Conservation (phyloP, 805 yeast genomes). For the Hyphopichia homilentoma region DNA sequence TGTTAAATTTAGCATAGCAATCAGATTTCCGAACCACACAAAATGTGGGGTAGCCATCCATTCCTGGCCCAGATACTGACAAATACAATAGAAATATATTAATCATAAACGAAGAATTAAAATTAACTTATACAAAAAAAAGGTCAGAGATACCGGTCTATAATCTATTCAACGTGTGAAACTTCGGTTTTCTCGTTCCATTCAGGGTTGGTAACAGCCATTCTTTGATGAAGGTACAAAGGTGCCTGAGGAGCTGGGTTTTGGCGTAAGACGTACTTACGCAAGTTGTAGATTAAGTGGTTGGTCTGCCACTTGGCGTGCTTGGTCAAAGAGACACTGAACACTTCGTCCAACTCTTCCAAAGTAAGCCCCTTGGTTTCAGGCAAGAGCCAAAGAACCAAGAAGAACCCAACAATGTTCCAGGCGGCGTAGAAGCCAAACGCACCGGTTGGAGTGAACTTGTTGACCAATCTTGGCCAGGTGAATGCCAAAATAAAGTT, state of each 20-base stretch:
- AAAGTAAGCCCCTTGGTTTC: conserved; percentile 66
- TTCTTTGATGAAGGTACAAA: conserved; percentile 51
- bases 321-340: conserved; percentile 52
- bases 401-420: conserved; percentile 67
- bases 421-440: conserved; percentile 87
- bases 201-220: conserved; percentile 57
- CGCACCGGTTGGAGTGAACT: conserved; percentile 78
- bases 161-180: conserved; percentile 47
- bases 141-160: too few species aligned
- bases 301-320: conserved; percentile 47
- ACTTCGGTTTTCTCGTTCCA: conserved; percentile 61
- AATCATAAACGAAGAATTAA: neutral
- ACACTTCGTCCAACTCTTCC: conserved; percentile 75
- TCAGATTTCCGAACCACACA: too few species aligned
- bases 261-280: conserved; percentile 43
- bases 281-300: conserved; percentile 38
- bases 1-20: too few species aligned
- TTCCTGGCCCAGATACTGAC: neutral
- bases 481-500: conserved; percentile 68
- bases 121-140: neutral
- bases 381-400: conserved; percentile 69
- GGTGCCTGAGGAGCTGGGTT: conserved; percentile 50
- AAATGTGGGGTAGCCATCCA: too few species aligned
- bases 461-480: conserved; percentile 68
- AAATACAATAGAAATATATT: neutral